Evolutionary conservation across 352 stramenopile genomes (phyloP).

Genomic region (Peronosclerospora sorghi): DNA sequence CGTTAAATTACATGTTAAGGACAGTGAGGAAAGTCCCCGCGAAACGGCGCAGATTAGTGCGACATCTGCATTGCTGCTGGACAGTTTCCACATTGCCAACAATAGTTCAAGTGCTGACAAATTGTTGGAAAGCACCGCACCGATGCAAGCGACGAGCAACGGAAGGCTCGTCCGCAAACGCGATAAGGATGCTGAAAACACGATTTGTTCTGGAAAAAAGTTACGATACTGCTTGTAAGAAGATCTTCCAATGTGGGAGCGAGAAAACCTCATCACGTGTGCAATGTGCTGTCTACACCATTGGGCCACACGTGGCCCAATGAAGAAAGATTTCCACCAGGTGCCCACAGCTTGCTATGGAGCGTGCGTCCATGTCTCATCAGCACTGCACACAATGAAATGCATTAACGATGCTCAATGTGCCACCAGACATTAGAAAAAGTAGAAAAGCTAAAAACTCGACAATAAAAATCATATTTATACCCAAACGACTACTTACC

Average conservation of each 20-base stretch:
- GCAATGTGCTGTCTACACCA: too few species aligned
- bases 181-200: slow-evolving; percentile 32
- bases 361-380: too few species aligned
- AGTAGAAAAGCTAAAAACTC: slow-evolving; percentile 52
- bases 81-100: slow-evolving; percentile 50
- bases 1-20: slow-evolving; percentile 37
- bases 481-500: slow-evolving; percentile 14
- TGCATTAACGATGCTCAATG: slow-evolving; percentile 6
- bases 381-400: too few species aligned
- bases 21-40: slow-evolving; percentile 38
- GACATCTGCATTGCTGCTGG: slow-evolving; percentile 27
- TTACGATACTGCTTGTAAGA: slow-evolving; percentile 53
- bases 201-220: slow-evolving; percentile 49
- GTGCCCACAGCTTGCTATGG: too few species aligned
- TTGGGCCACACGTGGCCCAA: too few species aligned
- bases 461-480: slow-evolving; percentile 57
- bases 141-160: slow-evolving; percentile 13
- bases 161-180: slow-evolving; percentile 33
- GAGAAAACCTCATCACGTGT: too few species aligned
- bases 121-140: slow-evolving; percentile 36
- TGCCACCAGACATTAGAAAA: slow-evolving; percentile 40
- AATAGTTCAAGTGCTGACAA: slow-evolving; percentile 72
- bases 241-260: slow-evolving; percentile 13
- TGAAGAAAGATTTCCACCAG: too few species aligned
- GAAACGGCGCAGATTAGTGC: slow-evolving; percentile 33